Evolutionary conservation across 1,139 yeast genomes (phyloP).

Genomic region (Martiniozyma asiatica): DNA sequence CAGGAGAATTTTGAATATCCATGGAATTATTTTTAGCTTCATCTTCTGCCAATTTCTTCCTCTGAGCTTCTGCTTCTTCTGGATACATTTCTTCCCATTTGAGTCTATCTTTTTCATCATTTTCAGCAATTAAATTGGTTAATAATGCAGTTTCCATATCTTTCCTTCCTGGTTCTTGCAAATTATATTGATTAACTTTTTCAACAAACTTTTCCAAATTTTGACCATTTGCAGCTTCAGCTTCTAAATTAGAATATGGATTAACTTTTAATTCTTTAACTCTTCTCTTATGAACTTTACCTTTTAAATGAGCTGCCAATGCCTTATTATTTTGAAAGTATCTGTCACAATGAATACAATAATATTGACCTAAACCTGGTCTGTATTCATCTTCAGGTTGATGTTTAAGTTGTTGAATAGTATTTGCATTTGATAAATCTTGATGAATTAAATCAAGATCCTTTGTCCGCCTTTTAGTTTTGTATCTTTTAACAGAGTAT

Average conservation of each 20-base stretch:
- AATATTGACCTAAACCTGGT: constrained; percentile 91
- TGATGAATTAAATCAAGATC: constrained; percentile 75
- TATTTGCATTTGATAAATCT: constrained; percentile 56
- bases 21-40: too few relatives aligned
- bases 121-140: constrained; percentile 17
- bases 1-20: too few relatives aligned
- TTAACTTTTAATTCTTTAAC: constrained; percentile 61
- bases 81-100: constrained; percentile 18
- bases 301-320: constrained; percentile 56
- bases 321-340: constrained; percentile 75
- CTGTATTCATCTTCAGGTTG: constrained; percentile 83
- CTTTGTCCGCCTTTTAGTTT: constrained; percentile 73
- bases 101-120: constrained; percentile 20
- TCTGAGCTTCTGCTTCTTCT: constrained; percentile 8
- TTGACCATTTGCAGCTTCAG: constrained; percentile 82
- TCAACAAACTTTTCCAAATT: constrained; percentile 56
- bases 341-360: constrained; percentile 89
- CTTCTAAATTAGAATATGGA: constrained; percentile 80
- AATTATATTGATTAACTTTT: constrained; percentile 38
- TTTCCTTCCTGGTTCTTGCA: constrained; percentile 17
- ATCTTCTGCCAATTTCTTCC: too few relatives aligned
- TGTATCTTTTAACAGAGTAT: constrained; percentile 65
- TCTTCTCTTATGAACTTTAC: constrained; percentile 78
- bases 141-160: constrained; percentile 19
- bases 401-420: constrained; percentile 52